Evolutionary conservation across 106 monocot genomes (phyloP), one percentile per base, ranked within the genome.

Genomic region (Iris macrosiphon): DNA sequence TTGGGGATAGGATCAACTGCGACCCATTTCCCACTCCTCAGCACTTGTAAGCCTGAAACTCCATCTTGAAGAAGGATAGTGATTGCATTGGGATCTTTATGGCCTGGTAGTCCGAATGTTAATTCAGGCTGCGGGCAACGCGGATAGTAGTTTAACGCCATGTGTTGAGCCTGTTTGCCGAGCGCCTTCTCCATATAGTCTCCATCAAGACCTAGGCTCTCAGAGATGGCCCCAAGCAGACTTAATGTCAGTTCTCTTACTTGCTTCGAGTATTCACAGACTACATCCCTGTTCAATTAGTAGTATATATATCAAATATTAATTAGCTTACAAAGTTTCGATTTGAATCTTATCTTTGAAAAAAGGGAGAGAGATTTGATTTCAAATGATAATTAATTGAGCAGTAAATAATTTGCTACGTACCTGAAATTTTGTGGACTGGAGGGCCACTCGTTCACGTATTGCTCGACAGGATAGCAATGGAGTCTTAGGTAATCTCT

Each of bases 61-160:
- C 72, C 62, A 45, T 72, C 62, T 45, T 68, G 72, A 40, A 68
- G 65, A 24, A 76, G 64, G 16, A 76, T 16, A 20, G 69, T 75
- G 69, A 75, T 63, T 25, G 62, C 75, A 22, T 69, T 75, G 14
- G 69, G 48, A 32, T 75, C 75, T 39, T 88, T 88, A 57, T 88
- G 88, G 15, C 62, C 75, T 1, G 88, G 79, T 20, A 88, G 25
- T 0, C 88, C 88, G 15, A 73, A 88, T 4, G 75, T 83, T 2
- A 83, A 57, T 54, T 88, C 88, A 3, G 88, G 83, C 31, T 79
- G 72, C 6, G 83, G 88, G 56, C 88, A 88, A 22, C 67, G 88
- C 1, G 83, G 88, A 55, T 88, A 88, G 70, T 83, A 88, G 60
- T 88, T 88, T 15, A 88, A 60, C 21, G 79, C 83, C 88, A 88